Base-by-base conservation (phyloP, 1,284 basidiomycete species). In the Tylopilus sp. region DNA sequence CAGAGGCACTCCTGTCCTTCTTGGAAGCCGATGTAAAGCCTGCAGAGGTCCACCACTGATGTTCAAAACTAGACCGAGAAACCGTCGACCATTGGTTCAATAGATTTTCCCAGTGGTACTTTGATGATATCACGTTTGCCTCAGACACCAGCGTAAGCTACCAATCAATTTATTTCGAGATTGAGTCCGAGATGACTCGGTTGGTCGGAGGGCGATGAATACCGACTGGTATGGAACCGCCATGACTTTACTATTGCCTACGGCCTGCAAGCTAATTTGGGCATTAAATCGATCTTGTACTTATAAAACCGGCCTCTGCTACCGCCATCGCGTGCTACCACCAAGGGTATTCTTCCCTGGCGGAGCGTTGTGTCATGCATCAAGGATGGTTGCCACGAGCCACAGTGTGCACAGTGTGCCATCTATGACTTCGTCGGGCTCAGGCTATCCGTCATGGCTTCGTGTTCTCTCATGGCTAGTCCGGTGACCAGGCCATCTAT, bases 11-110 rank as follows among this genome's bases (percentile, higher is more conserved):
- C 75, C 68, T 86, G 55, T 59, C 72, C 39, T 75, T 80, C 60
- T 66, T 81, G 46, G 80, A 82, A 65, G 72, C 74, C 54, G 84
- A 86, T 66, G 66, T 79, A 59, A 78, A 79, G 55, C 78, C 79
- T 67, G 70, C 41, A 53, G 75, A 71, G 51, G 74, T 71, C 51
- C 81, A 84, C 60, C 78, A 81, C 61, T 77, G 44, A 67, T 64
- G 43, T 59, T 44, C 34, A 39, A 46, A 35, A 44, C 13, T 47
- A 48, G 48, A 51, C 23, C 48, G 18, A 44, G 42, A 53, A 41
- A 31, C 19, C 35, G 16, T 56, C 25, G 12, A 47, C 34, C 1
- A 38, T 23, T 26, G 29, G 31, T 38, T 37, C 47, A 55, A 64
- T 64, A 62, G 61, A 60, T 31, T 13, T 30, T 10, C 15, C 25